Evolutionary conservation across 1,284 basidiomycete genomes (phyloP), one percentile per base, ranked within the genome.

Genomic region (Moesziomyces sp.): DNA sequence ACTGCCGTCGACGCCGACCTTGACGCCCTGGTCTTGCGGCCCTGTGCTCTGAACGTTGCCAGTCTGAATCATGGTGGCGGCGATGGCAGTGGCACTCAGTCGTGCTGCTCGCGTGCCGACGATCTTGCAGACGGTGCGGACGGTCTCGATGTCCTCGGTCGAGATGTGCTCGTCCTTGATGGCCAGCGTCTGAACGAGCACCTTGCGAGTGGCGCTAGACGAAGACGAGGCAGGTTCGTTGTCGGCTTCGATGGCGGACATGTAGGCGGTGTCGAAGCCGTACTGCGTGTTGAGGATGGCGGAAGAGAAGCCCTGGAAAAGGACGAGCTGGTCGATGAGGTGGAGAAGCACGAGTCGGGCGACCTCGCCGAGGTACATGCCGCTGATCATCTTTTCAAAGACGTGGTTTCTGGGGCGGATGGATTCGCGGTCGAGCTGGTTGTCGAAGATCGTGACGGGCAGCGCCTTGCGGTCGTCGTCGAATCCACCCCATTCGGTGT

Each of bases 321-420:
- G 87, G 19, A 87, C 70, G 24, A 85, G 84, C 48, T 84, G 89
- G 83, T 98, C 96, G 78, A 98, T 88, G 67, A 99, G 87, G 64
- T 93, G 89, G 30, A 96, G 87, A 49, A 98, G 87, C 69, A 97
- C 87, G 80, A 92, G 92, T 51, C 96, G 91, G 21, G 91, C 89
- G 74, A 98, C 90, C 86, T 99, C 96, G 62, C 96, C 96, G 43
- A 98, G 89, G 85, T 99, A 98, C 95, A 99, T 98, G 65, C 97
- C 97, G 3, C 94, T 97, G 75, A 99, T 93, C 87, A 97, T 94
- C 87, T 99, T 99, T 85, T 99, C 97, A 82, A 95, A 99, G 2
- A 92, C 91, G 85, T 99, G 96, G 83, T 91, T 93, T 55, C 90
- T 88, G 53, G 94, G 94, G 81, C 98, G 97, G 85, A 98, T 97